Evolutionary conservation across 192 early-diverging fungal genomes (phyloP), one percentile per base, ranked within the genome.

Genomic region (Backusella australiensis): DNA sequence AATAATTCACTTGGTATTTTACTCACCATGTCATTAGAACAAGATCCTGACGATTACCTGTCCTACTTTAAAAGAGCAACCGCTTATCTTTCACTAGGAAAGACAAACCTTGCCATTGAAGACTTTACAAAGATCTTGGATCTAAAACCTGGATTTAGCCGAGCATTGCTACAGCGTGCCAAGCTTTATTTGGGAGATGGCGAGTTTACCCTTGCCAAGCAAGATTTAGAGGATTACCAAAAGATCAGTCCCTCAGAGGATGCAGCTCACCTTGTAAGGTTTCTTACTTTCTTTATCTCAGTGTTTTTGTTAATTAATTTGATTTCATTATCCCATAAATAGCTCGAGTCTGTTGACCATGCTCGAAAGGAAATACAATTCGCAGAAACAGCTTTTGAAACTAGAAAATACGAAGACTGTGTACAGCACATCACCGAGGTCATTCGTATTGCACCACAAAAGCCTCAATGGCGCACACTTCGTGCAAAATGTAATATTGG

Each of bases 21-120:
- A 29, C 42, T 34, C 35, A 38, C 26, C 21, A 11, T 41, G 32
- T 26, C 17, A 39, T 34, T 87, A 86, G 93, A 84, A 38, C 80
- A 82, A 59, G 95, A 99, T 74, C 93, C 94, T 26, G 81, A 86
- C 53, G 92, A 95, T 86, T 94, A 97, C 74, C 78, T 96, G 23
- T 92, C 91, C 26, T 94, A 93, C 84, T 97, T 93, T 78, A 91
- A 93, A 78, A 87, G 96, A 59, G 97, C 96, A 3, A 90, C 93
- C 19, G 91, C 93, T 19, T 91, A 96, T 67, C 79, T 98, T 56
- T 88, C 88, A 17, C 67, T 96, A 35, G 94, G 92, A 67, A 88
- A 90, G 53, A 89, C 87, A 71, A 73, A 83, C 7, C 85, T 89
- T 41, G 97, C 97, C 3, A 73, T 97, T 2, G 85, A 87, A 19